A percentile compares a stretch with the other conserved stretches of the same genome.
Conservation (phyloP, 2,329 filamentous ascomycete species). For the Drechslera avenae region DNA sequence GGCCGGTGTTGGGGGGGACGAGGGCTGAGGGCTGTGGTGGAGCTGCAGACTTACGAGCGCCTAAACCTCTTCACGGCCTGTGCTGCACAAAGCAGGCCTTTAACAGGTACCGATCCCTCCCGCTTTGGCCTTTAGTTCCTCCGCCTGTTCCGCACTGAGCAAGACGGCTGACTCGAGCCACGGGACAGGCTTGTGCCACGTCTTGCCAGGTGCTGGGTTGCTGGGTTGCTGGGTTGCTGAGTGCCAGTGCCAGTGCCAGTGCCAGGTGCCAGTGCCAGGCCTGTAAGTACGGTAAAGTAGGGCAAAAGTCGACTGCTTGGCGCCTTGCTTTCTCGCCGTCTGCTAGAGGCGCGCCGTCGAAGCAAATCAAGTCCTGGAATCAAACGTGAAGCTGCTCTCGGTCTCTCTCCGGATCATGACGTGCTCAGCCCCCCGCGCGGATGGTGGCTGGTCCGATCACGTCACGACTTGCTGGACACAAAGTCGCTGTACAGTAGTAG, state of each 20-base stretch:
- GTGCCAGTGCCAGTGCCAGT: neutral
- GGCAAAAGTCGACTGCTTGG: neutral
- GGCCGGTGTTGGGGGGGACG: conserved; percentile 30
- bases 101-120: conserved; percentile 16
- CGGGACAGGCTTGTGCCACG: conserved; percentile 5
- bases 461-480: neutral
- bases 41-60: conserved; percentile 17
- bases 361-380: neutral
- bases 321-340: neutral
- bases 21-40: conserved; percentile 20
- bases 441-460: conserved; percentile 4
- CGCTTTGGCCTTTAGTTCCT: conserved; percentile 24
- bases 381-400: conserved; percentile 1
- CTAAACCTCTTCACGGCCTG: conserved; percentile 3
- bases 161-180: conserved; percentile 6
- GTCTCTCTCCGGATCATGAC: conserved; percentile 10
- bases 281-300: too few species aligned
- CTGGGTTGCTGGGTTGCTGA: neutral
- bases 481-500: neutral
- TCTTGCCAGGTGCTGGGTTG: neutral
- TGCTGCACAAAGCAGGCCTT: conserved; percentile 10
- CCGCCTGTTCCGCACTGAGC: conserved; percentile 20
- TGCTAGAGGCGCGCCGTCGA: neutral
- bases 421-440: conserved; percentile 3
- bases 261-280: neutral